Percentiles rank a stretch among this genome's conserved stretches.
These are phyloP conservation scores for Populus euphratica DNA, from an alignment of 345 rosid genomes.

Conservation along the genomic window DNA sequence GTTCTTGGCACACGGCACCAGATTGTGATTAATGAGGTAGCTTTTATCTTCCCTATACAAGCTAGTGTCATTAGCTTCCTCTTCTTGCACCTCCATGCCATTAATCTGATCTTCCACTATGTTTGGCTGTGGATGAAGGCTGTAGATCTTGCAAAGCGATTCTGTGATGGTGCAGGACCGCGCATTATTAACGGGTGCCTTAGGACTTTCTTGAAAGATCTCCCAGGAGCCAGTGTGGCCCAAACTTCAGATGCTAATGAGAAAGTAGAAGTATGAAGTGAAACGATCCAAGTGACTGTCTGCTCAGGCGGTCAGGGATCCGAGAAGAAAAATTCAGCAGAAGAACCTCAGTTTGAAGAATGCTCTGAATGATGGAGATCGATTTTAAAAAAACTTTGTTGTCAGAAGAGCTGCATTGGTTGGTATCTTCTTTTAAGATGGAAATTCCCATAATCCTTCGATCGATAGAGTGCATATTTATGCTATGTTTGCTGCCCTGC, in stretches of 20 bases:
- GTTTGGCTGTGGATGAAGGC: conserved; percentile 44
- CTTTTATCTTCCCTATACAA: background rate
- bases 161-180: conserved; percentile 94
- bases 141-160: conserved; percentile 93
- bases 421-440: no score
- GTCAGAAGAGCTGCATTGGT: no score
- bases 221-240: conserved; percentile 18
- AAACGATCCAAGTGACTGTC: background rate
- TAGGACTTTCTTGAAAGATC: conserved; percentile 71
- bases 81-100: background rate
- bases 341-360: no score
- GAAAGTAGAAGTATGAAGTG: background rate
- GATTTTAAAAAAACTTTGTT: no score
- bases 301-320: no score
- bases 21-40: conserved; percentile 92
- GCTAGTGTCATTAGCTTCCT: background rate
- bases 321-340: no score
- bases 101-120: background rate
- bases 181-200: conserved; percentile 91
- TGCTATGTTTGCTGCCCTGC: no score
- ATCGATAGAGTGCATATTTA: no score
- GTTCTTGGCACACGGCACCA: conserved; percentile 82
- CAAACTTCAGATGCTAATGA: background rate
- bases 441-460: no score
- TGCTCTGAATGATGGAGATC: no score